A percentile compares a stretch with the other conserved stretches of the same genome.
phyloP scores from a whole-genome alignment of 2,329 filamentous ascomycete species.

The Arthrobotrys musiformis region DNA sequence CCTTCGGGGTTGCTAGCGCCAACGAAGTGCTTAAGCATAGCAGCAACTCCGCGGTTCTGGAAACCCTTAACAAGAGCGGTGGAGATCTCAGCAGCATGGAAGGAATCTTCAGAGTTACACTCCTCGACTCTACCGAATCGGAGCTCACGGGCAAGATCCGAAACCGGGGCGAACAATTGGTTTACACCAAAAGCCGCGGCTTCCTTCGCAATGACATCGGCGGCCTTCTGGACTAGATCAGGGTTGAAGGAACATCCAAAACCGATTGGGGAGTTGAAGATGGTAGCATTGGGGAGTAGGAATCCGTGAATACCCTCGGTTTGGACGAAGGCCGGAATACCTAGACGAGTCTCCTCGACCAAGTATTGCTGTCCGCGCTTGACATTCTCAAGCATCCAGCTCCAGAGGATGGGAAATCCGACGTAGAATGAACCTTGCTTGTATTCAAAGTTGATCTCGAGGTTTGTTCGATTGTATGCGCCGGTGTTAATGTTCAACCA shows the following conservation, averaged over 20 bases:
- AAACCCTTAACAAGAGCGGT: conserved; percentile 72
- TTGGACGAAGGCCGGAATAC: conserved; percentile 78
- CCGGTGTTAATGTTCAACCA: conserved; percentile 77
- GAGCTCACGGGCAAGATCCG: conserved; percentile 76
- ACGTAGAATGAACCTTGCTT: conserved; percentile 78
- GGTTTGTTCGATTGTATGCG: conserved; percentile 74
- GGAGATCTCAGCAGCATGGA: conserved; percentile 74
- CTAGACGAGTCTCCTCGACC: conserved; percentile 72
- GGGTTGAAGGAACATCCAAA: conserved; percentile 78
- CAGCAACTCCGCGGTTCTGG: conserved; percentile 73
- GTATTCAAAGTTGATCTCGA: conserved; percentile 74
- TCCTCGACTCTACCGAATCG: conserved; percentile 80
- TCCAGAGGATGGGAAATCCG: conserved; percentile 73
- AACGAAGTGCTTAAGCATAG: conserved; percentile 80
- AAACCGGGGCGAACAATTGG: conserved; percentile 77
- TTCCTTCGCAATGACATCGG: conserved; percentile 73
- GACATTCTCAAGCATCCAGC: conserved; percentile 72
- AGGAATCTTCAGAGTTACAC: conserved; percentile 76
- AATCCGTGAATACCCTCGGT: conserved; percentile 79
- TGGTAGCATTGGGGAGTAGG: conserved; percentile 76
- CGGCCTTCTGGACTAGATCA: conserved; percentile 74
- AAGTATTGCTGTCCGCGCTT: conserved; percentile 76
- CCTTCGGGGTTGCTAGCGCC: conserved; percentile 77
- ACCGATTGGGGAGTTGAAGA: conserved; percentile 81
- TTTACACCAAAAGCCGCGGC: conserved; percentile 75